A percentile compares a stretch with the other conserved stretches of the same genome.
Conservation (phyloP, 1,139 yeast genomes). For the Pichia sp. region DNA sequence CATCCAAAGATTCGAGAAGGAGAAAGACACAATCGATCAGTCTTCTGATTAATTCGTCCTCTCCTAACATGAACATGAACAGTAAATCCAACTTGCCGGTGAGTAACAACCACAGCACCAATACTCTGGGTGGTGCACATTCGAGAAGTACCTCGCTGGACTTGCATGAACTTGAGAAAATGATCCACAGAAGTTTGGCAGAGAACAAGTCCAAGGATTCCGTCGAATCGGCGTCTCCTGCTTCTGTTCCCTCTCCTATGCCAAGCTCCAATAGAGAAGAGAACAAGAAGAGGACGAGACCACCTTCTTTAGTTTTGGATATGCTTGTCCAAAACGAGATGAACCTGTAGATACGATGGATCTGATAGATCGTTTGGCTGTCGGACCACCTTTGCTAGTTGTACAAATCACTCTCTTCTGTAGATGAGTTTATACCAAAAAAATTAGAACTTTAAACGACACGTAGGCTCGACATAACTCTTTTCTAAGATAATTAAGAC, state of each 20-base stretch:
- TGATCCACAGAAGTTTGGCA: constrained; percentile 12
- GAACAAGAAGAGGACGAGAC: constrained; percentile 20
- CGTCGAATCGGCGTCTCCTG: background rate
- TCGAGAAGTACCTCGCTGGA: constrained; percentile 12
- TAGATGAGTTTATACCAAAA: background rate
- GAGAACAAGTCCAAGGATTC: constrained; percentile 1
- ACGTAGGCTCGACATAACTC: too few species aligned
- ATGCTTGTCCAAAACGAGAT: constrained; percentile 22
- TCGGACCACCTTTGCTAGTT: background rate
- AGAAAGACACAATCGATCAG: constrained; percentile 12
- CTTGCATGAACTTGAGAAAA: constrained; percentile 10
- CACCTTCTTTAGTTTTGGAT: constrained; percentile 32
- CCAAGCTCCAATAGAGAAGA: background rate
- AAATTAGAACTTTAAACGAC: too few species aligned
- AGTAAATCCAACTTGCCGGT: background rate
- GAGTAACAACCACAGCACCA: background rate
- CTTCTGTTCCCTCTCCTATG: background rate
- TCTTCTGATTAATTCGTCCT: constrained; percentile 3
- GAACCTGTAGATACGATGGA: background rate
- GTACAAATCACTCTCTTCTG: background rate
- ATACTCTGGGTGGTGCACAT: background rate
- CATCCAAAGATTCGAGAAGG: background rate
- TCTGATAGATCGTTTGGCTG: background rate
- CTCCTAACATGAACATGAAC: background rate
- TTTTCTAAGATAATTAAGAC: background rate